Percentiles rank a stretch among this genome's conserved stretches.
Evolutionary conservation across 257 asterid species (phyloP).

Genomic region (Jaltomata sinuosa): DNA sequence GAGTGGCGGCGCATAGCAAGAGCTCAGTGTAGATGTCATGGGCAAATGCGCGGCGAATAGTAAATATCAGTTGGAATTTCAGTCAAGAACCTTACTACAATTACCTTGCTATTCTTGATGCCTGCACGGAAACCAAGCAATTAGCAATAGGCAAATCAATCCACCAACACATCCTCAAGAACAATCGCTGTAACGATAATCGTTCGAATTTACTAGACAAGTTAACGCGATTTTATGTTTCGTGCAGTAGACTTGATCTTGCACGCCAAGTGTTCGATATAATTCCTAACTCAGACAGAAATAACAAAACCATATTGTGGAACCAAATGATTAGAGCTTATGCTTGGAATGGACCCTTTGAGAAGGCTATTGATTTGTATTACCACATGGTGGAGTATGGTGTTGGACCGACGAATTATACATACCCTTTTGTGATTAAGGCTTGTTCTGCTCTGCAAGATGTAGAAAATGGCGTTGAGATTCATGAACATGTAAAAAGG

Average conservation of each 20-base stretch:
- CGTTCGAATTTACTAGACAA: constrained; percentile 25
- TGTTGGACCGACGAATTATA: constrained; percentile 50
- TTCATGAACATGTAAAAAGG: constrained; percentile 45
- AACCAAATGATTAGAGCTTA: constrained; percentile 63
- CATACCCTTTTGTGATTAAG: constrained; percentile 75
- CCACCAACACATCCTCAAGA: constrained; percentile 51
- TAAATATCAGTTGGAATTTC: background rate
- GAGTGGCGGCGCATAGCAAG: too few species aligned
- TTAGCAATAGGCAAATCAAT: constrained; percentile 42
- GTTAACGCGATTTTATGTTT: constrained; percentile 57
- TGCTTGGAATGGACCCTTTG: constrained; percentile 75
- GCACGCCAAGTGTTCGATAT: constrained; percentile 49
- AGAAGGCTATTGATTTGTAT: constrained; percentile 50
- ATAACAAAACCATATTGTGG: constrained; percentile 47
- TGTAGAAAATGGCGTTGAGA: constrained; percentile 32
- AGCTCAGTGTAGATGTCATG: too few species aligned
- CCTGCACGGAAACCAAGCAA: constrained; percentile 34
- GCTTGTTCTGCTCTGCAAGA: constrained; percentile 75
- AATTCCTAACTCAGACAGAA: constrained; percentile 34
- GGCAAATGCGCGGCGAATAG: too few species aligned
- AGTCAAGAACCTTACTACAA: background rate
- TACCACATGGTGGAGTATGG: constrained; percentile 52
- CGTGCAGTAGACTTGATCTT: constrained; percentile 55
- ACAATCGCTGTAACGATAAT: constrained; percentile 10
- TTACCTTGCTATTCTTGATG: constrained; percentile 21